Evolutionary conservation across 164 flowering plant species (phyloP).

Genomic region (Paratinospora sagittata): DNA sequence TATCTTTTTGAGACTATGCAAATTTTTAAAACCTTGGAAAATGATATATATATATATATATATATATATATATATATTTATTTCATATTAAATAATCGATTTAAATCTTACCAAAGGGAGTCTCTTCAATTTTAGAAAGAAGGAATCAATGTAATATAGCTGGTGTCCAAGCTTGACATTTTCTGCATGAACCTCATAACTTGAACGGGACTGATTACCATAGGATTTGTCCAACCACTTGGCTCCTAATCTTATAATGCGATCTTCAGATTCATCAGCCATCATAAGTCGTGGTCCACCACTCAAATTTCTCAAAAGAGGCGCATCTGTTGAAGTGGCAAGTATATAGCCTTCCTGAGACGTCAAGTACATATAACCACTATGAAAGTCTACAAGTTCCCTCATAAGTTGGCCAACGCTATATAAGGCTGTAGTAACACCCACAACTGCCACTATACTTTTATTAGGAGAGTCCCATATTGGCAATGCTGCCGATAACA

Average conservation of each 20-base stretch:
- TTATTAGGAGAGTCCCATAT: slow-evolving; percentile 58
- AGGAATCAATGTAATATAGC: slow-evolving; percentile 80
- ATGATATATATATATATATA: too few species aligned
- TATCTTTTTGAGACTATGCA: too few species aligned
- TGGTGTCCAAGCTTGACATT: slow-evolving; percentile 61
- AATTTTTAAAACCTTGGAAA: background rate
- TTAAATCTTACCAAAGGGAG: slow-evolving; percentile 72
- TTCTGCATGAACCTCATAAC: slow-evolving; percentile 77
- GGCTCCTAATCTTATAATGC: slow-evolving; percentile 64
- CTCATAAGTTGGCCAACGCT: slow-evolving; percentile 97
- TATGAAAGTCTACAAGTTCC: slow-evolving; percentile 82
- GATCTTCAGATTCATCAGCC: slow-evolving; percentile 71
- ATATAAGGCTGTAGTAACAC: slow-evolving; percentile 84
- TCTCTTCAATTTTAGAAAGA: slow-evolving; percentile 73
- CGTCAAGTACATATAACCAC: slow-evolving; percentile 86
- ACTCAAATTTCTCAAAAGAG: slow-evolving; percentile 58
- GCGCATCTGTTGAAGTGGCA: slow-evolving; percentile 85
- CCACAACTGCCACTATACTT: slow-evolving; percentile 91
- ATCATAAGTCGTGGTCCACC: slow-evolving; percentile 61
- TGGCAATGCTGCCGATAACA: slow-evolving; percentile 93
- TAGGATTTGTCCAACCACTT: slow-evolving; percentile 55
- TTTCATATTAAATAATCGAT: background rate
- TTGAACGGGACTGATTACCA: slow-evolving; percentile 37
- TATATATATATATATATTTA: too few species aligned
- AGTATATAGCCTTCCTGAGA: slow-evolving; percentile 88